Evolutionary conservation across 805 yeast genomes (phyloP), one percentile per base, ranked within the genome.

Genomic region (Peterozyma toletana): DNA sequence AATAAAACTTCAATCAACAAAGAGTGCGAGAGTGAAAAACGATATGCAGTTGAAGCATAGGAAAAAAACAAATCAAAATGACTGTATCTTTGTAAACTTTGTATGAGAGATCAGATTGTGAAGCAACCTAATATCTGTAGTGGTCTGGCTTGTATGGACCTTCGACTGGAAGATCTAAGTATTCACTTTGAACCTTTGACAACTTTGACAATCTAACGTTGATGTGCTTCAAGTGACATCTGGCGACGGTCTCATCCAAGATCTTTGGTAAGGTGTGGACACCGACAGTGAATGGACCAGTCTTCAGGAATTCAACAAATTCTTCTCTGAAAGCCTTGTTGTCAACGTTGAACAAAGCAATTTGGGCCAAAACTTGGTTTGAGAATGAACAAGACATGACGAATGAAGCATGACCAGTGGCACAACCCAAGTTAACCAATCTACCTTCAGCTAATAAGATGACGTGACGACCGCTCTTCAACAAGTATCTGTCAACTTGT

Each of bases 301-400:
- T 78, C 77, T 86, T 86, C 67, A 86, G 77, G 70, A 93, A 91
- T 78, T 91, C 98, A 52, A 87, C 83, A 72, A 70, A 83, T 67
- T 82, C 68, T 53, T 76, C 59, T 72, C 86, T 84, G 87, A 93
- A 91, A 52, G 64, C 80, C 49, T 67, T 72, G 74, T 91, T 89
- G 52, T 83, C 63, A 61, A 95, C 81, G 71, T 89, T 91, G 95
- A 77, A 91, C 67, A 90, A 76, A 61, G 97, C 98, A 63, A 90
- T 91, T 78, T 91, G 99, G 59, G 99, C 99, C 67, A 91, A 79
- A 53, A 91, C 98, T 78, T 91, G 99, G 86, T 91, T 91, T 60
- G 97, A 87, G 95, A 91, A 91, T 45, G 98, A 93, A 77, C 98
- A 93, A 52, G 97, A 89, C 99, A 91, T 91, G 64, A 91, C 99